These are phyloP conservation scores for Calcarisporium arbuscula DNA, from an alignment of 2,329 filamentous ascomycete species.

Conservation along the genomic window DNA sequence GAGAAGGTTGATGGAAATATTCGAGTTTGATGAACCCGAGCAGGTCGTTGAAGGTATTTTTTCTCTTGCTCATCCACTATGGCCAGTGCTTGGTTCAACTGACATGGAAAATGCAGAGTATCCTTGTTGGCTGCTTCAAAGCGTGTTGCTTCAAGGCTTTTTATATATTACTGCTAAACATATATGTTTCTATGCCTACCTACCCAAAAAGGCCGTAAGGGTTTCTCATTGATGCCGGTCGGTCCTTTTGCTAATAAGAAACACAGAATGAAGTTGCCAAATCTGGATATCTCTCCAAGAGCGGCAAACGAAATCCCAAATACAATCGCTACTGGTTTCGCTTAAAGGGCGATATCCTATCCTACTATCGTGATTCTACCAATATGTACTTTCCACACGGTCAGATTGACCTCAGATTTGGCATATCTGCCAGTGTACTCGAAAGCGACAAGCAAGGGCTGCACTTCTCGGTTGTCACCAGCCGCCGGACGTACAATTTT, in stretches of 20 bases:
- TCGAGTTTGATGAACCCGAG: slow-evolving; percentile 74
- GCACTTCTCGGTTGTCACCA: slow-evolving; percentile 75
- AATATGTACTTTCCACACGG: slow-evolving; percentile 88
- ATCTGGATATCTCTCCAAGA: slow-evolving; percentile 83
- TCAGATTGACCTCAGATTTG: slow-evolving; percentile 87
- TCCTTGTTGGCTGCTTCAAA: slow-evolving; percentile 88
- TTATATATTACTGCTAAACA: slow-evolving; percentile 93
- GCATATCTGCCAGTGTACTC: slow-evolving; percentile 73
- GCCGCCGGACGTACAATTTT: slow-evolving; percentile 80
- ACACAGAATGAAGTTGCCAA: slow-evolving; percentile 65
- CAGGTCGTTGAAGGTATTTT: slow-evolving; percentile 68
- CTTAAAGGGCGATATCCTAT: slow-evolving; percentile 83
- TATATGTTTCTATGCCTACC: slow-evolving; percentile 93
- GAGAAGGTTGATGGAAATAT: slow-evolving; percentile 72
- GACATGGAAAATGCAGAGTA: slow-evolving; percentile 55
- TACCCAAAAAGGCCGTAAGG: slow-evolving; percentile 83
- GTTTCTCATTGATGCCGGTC: neutral
- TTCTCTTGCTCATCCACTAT: neutral
- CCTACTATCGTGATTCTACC: slow-evolving; percentile 78
- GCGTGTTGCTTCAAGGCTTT: slow-evolving; percentile 85
- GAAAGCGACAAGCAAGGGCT: slow-evolving; percentile 73
- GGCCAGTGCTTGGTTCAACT: slow-evolving; percentile 1
- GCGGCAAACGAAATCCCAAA: slow-evolving; percentile 78
- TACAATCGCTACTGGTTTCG: slow-evolving; percentile 92
- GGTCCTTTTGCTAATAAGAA: slow-evolving; percentile 10